A percentile compares a stretch with the other conserved stretches of the same genome.
Evolutionary conservation across 1,284 basidiomycete genomes (phyloP).

Genomic region (Fistulinella cinereoalba): DNA sequence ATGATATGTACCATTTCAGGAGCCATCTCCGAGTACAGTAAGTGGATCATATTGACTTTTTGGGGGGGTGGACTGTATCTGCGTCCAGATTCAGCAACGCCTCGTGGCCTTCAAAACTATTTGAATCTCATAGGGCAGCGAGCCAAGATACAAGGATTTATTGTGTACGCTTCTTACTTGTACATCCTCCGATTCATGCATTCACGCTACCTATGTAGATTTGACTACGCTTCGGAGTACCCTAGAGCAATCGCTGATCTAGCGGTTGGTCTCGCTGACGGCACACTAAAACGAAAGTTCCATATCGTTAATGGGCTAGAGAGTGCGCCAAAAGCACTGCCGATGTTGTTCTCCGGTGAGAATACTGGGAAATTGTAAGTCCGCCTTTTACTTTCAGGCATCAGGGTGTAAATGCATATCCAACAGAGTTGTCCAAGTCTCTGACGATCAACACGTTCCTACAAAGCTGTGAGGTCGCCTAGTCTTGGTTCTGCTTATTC

Average conservation of each 20-base stretch:
- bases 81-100: constrained; percentile 47
- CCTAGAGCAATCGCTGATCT: constrained; percentile 55
- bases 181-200: neutral
- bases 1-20: constrained; percentile 40
- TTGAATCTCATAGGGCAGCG: constrained; percentile 70
- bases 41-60: constrained; percentile 22
- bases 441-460: constrained; percentile 31
- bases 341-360: constrained; percentile 72
- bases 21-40: constrained; percentile 79
- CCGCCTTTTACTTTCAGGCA: neutral
- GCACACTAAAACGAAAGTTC: constrained; percentile 81
- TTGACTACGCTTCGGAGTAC: constrained; percentile 64
- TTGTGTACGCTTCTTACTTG: constrained; percentile 53
- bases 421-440: constrained; percentile 49
- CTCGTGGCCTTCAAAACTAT: constrained; percentile 61
- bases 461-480: constrained; percentile 29
- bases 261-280: constrained; percentile 54
- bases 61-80: neutral
- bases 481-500: neutral
- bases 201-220: constrained; percentile 38
- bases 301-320: constrained; percentile 75
- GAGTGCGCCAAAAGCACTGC: constrained; percentile 65
- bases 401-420: constrained; percentile 1
- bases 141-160: constrained; percentile 80
- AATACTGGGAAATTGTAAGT: constrained; percentile 83